phyloP scores from a whole-genome alignment of 2,329 filamentous ascomycete genomes.

The Botrytis medusae region DNA sequence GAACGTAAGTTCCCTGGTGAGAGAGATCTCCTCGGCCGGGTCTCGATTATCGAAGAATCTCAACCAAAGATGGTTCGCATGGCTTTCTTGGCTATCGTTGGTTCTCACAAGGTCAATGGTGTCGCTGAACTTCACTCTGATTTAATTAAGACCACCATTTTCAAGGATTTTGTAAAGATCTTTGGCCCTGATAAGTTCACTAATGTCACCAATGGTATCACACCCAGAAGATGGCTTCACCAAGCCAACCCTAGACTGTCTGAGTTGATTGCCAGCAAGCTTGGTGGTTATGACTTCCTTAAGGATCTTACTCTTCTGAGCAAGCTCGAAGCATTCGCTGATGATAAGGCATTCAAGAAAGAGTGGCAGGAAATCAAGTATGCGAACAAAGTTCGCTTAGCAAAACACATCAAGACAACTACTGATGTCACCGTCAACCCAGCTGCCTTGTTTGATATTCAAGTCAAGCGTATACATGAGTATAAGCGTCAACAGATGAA shows the following conservation, averaged over 20 bases:
- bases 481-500: conserved; percentile 99
- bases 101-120: conserved; percentile 98
- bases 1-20: conserved; percentile 90
- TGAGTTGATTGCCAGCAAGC: conserved; percentile 86
- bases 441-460: conserved; percentile 86
- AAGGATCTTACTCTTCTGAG: conserved; percentile 86
- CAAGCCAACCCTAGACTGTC: conserved; percentile 94
- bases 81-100: conserved; percentile 92
- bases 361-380: conserved; percentile 97
- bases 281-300: conserved; percentile 79
- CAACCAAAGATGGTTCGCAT: conserved; percentile 98
- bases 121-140: conserved; percentile 97
- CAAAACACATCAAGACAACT: conserved; percentile 83
- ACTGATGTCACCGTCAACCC: conserved; percentile 84
- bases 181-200: conserved; percentile 97
- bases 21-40: conserved; percentile 76
- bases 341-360: conserved; percentile 87
- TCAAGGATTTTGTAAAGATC: conserved; percentile 96
- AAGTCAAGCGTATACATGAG: conserved; percentile 98
- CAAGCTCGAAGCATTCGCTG: conserved; percentile 77
- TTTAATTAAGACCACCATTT: conserved; percentile 97
- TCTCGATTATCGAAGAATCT: conserved; percentile 98
- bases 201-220: conserved; percentile 98
- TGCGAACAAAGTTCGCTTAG: conserved; percentile 89
- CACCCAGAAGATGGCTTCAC: conserved; percentile 92